Evolutionary conservation across 345 rosid genomes (phyloP).

Genomic region (Gossypium turneri): DNA sequence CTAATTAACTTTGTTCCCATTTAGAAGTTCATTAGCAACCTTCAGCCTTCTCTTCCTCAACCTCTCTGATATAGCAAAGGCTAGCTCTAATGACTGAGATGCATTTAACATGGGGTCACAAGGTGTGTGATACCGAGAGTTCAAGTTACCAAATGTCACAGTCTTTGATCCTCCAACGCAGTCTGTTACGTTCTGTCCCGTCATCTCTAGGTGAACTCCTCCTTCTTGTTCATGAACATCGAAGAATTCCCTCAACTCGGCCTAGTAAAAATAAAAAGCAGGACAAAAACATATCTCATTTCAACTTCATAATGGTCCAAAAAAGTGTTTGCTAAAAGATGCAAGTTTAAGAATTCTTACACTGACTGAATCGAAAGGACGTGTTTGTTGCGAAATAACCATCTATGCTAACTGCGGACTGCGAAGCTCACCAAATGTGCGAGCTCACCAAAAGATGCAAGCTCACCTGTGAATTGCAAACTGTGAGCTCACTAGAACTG

Average conservation of each 20-base stretch:
- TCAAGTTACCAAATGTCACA: conserved; percentile 16
- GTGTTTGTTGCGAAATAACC: conserved; percentile 10
- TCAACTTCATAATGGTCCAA: not conserved
- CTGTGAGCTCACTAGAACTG: too few relatives aligned
- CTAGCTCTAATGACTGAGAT: conserved; percentile 21
- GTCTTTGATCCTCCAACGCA: conserved; percentile 10
- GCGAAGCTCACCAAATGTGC: too few relatives aligned
- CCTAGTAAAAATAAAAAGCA: not conserved
- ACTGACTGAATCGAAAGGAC: conserved; percentile 54
- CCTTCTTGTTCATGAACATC: conserved; percentile 20
- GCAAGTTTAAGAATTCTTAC: conserved; percentile 16
- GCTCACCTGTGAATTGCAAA: too few relatives aligned
- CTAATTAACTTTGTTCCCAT: not conserved
- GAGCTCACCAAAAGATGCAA: too few relatives aligned
- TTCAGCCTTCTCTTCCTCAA: conserved; percentile 17
- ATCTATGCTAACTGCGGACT: too few relatives aligned
- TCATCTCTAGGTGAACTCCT: conserved; percentile 22
- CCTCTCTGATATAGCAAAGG: conserved; percentile 15
- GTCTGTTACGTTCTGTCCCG: conserved; percentile 11
- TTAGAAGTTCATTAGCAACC: not conserved
- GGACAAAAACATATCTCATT: not conserved
- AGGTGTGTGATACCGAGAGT: conserved; percentile 15
- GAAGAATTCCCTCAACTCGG: conserved; percentile 19
- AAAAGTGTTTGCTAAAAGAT: not conserved
- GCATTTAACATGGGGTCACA: conserved; percentile 17